Base-by-base conservation (phyloP, 805 yeast genomes). In the Saccharomycopsis sp. region DNA sequence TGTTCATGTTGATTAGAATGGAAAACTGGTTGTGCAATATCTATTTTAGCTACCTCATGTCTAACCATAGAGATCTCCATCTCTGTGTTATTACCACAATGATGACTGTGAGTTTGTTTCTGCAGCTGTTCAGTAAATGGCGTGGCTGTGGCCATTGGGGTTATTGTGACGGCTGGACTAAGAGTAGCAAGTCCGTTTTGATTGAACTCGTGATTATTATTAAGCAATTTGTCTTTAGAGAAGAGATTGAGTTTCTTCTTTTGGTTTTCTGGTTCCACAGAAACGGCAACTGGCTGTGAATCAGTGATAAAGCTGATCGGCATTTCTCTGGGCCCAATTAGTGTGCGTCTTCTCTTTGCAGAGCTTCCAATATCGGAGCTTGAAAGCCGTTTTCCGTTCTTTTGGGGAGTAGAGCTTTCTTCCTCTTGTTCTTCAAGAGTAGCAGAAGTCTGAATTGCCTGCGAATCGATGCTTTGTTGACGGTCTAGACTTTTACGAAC, bases 261-360 rank as follows among this genome's bases (percentile, higher is more conserved):
- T 17, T n/a, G 22, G 12, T 3, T 44, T 17, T n/a, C 22, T 17
- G 49, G 8, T 17, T 17, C 49, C 5, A 35, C 41, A 14, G 41
- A 8, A 35, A 17, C 8, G 12, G 19, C 22, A 44, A 17, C 12
- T 5, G 19, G 19, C 19, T 44, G 19, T 7, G 19, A 17, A 17
- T 44, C 17, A 14, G 25, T n/a, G 7, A 15, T 25, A 51, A 59
- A 57, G 19, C 57, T 53, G 7, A 24, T 55, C 23, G 62, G 62
- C 35, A 76, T 79, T 55, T 73, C 77, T 54, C 80, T 64, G 53
- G 77, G 76, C 61, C 77, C 77, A 42, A 73, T 71, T 60, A 77
- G 70, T 64, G 77, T 77, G 64, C 74, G 73, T 68, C 77, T 77
- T 35, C 81, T 56, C 53, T 61, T 61, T 20, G 61, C 49, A 42